Conservation (phyloP, 768 basidiomycete genomes). For the Coprinellus micaceus region DNA sequence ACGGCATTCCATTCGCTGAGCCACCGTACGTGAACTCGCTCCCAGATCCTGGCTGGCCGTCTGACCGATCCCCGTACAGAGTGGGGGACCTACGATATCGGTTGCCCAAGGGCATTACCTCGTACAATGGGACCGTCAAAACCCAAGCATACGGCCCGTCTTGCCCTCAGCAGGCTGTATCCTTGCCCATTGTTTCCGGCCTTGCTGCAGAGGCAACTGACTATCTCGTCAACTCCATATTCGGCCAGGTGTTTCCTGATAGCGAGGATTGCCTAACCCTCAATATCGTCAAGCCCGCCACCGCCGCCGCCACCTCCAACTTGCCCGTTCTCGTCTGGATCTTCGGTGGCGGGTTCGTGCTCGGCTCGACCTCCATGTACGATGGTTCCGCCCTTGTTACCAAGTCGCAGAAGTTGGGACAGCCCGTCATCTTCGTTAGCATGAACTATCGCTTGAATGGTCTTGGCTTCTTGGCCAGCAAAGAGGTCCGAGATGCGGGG, state of each 20-base stretch:
- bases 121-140: constrained; percentile 33
- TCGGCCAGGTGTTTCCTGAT: constrained; percentile 26
- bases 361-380: constrained; percentile 38
- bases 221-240: constrained; percentile 29
- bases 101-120: constrained; percentile 34
- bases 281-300: constrained; percentile 46
- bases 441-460: constrained; percentile 49
- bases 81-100: constrained; percentile 39
- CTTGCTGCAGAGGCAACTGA: constrained; percentile 32
- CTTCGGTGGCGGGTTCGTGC: constrained; percentile 46
- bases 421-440: constrained; percentile 50
- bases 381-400: constrained; percentile 42
- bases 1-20: constrained; percentile 54
- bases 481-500: constrained; percentile 49
- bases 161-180: constrained; percentile 44
- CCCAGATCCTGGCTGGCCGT: not conserved
- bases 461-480: constrained; percentile 50
- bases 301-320: constrained; percentile 36
- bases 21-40: constrained; percentile 42
- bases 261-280: constrained; percentile 52
- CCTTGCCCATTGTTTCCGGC: constrained; percentile 32
- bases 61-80: constrained; percentile 16
- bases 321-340: constrained; percentile 58
- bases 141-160: constrained; percentile 40
- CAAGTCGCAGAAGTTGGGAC: constrained; percentile 38